phyloP scores from a whole-genome alignment of 2,329 filamentous ascomycete species.

The Stachybotrys elegans region DNA sequence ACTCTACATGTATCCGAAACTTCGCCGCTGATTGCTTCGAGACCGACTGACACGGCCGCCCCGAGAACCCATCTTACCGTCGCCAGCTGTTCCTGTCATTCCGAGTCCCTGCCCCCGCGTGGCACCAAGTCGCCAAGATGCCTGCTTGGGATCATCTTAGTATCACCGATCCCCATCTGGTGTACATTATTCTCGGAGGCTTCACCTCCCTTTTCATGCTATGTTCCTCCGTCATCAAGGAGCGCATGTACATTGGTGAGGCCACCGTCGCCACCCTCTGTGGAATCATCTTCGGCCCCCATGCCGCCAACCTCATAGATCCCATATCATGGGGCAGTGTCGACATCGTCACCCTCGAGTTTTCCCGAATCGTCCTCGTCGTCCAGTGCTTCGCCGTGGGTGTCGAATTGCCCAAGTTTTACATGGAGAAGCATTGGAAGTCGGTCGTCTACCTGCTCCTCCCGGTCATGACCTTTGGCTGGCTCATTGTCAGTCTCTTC shows the following conservation, averaged over 20 bases:
- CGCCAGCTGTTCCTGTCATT: too few species aligned
- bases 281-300: conserved; percentile 83
- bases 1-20: not conserved
- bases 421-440: conserved; percentile 98
- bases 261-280: conserved; percentile 88
- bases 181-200: conserved; percentile 95
- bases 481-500: conserved; percentile 87
- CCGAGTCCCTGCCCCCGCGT: not conserved
- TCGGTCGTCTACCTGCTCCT: conserved; percentile 84
- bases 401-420: conserved; percentile 84
- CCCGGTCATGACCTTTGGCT: conserved; percentile 96
- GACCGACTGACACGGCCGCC: too few species aligned
- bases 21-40: not conserved
- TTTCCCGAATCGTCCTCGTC: conserved; percentile 82
- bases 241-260: conserved; percentile 97
- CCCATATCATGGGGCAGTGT: conserved; percentile 73
- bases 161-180: conserved; percentile 93
- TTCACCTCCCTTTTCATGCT: conserved; percentile 99
- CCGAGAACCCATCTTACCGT: too few species aligned
- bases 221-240: conserved; percentile 96
- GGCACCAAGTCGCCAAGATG: conserved; percentile 40
- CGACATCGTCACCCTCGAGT: conserved; percentile 83
- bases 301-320: conserved; percentile 76
- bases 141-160: conserved; percentile 69
- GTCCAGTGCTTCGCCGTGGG: conserved; percentile 91